Evolutionary conservation across 495 filamentous ascomycete genomes (phyloP).

Genomic region (Xylaria castorea): DNA sequence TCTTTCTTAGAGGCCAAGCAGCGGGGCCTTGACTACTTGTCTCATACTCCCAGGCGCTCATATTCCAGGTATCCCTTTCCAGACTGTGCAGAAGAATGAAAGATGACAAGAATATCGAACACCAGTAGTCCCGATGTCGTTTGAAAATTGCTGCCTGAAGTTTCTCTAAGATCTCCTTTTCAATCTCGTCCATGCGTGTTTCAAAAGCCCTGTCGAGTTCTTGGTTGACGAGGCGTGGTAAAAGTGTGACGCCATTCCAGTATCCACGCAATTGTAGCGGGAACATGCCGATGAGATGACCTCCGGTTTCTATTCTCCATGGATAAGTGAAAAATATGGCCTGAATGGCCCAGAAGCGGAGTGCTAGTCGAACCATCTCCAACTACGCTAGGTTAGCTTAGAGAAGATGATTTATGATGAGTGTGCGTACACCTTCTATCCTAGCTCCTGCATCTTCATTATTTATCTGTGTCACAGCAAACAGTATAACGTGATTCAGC

Average conservation of each 20-base stretch:
- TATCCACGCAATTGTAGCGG: slow-evolving; percentile 15
- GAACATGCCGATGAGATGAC: slow-evolving; percentile 18
- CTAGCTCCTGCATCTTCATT: not conserved
- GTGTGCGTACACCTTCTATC: slow-evolving; percentile 13
- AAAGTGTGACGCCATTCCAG: slow-evolving; percentile 20
- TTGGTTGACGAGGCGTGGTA: slow-evolving; percentile 22
- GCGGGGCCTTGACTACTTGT: not conserved
- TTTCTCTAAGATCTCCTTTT: slow-evolving; percentile 11
- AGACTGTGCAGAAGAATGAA: slow-evolving; percentile 19
- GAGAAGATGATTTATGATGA: not conserved
- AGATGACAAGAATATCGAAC: slow-evolving; percentile 12
- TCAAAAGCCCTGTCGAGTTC: slow-evolving; percentile 22
- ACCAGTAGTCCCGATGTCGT: slow-evolving; percentile 15
- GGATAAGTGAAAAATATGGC: slow-evolving; percentile 22
- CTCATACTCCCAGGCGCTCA: slow-evolving; percentile 18
- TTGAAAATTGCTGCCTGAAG: slow-evolving; percentile 20
- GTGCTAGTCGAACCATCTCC: slow-evolving; percentile 2
- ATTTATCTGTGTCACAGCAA: slow-evolving; percentile 14
- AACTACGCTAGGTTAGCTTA: slow-evolving; percentile 5
- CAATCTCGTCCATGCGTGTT: slow-evolving; percentile 22
- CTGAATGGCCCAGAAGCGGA: slow-evolving; percentile 22
- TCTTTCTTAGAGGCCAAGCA: slow-evolving; percentile 16
- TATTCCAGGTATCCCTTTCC: slow-evolving; percentile 24
- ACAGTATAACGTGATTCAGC: slow-evolving; percentile 14
- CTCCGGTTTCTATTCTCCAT: slow-evolving; percentile 20